Evolutionary conservation across 768 basidiomycete genomes (phyloP).

Genomic region (Sarcomyxa edulis): DNA sequence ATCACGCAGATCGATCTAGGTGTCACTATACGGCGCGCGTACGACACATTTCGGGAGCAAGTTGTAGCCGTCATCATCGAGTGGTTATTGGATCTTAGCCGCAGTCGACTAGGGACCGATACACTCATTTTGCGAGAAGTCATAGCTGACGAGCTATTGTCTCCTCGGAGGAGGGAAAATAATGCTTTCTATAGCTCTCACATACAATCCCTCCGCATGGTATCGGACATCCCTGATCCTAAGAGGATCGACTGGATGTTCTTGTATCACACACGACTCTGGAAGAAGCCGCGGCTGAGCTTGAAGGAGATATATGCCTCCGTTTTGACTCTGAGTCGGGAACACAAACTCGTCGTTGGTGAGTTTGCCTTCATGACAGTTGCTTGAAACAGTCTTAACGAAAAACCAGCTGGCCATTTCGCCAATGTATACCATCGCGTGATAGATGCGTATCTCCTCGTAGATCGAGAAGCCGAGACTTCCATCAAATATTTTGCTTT

Average conservation of each 20-base stretch:
- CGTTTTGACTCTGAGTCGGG: conserved; percentile 62
- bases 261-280: conserved; percentile 76
- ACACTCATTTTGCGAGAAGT: conserved; percentile 65
- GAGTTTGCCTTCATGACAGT: conserved; percentile 24
- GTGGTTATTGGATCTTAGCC: conserved; percentile 79
- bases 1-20: conserved; percentile 88
- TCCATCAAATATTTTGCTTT: conserved; percentile 92
- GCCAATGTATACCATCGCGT: conserved; percentile 81
- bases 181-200: conserved; percentile 35
- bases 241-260: conserved; percentile 72
- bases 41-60: conserved; percentile 88
- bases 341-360: conserved; percentile 80
- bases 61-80: conserved; percentile 79
- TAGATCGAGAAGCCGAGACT: conserved; percentile 92
- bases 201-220: conserved; percentile 26
- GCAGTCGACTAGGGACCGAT: conserved; percentile 64
- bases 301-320: conserved; percentile 81
- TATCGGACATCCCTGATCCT: conserved; percentile 43
- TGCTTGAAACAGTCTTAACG: too few species aligned
- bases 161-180: conserved; percentile 50
- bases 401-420: conserved; percentile 83
- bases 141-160: conserved; percentile 64
- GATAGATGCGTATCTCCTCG: conserved; percentile 86
- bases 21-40: conserved; percentile 81
- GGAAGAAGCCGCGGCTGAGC: conserved; percentile 79